A percentile compares a stretch with the other conserved stretches of the same genome.
Evolutionary conservation across 2,329 filamentous ascomycete genomes (phyloP).

Genomic region (Ambrosiella beaveri): DNA sequence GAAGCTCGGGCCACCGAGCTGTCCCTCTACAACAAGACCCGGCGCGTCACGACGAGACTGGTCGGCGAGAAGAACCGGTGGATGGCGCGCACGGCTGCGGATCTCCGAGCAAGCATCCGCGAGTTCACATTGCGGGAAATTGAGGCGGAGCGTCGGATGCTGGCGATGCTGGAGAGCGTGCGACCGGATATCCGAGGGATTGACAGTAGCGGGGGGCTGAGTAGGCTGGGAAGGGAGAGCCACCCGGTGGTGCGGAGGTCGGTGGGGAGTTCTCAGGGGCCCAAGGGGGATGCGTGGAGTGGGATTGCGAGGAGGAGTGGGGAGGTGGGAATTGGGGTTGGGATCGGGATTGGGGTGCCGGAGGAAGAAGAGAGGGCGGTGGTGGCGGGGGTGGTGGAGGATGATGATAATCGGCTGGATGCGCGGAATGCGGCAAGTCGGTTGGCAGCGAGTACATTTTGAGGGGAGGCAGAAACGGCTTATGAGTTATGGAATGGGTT

Average conservation of each 20-base stretch:
- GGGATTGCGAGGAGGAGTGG: constrained; percentile 52
- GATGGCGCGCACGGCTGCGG: constrained; percentile 74
- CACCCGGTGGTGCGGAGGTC: constrained; percentile 59
- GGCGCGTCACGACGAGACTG: constrained; percentile 76
- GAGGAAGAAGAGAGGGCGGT: constrained; percentile 23
- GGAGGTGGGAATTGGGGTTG: constrained; percentile 26
- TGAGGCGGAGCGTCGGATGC: constrained; percentile 78
- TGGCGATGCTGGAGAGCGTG: constrained; percentile 85
- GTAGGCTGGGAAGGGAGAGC: constrained; percentile 71
- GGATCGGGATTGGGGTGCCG: constrained; percentile 21
- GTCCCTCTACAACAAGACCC: constrained; percentile 69
- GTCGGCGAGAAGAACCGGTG: constrained; percentile 77
- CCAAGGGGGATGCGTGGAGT: constrained; percentile 96
- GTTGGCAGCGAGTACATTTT: constrained; percentile 88
- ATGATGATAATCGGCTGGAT: constrained; percentile 86
- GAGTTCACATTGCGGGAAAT: constrained; percentile 93
- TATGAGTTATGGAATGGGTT: neutral
- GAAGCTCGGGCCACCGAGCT: constrained; percentile 71
- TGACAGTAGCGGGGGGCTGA: constrained; percentile 77
- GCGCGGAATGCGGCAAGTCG: constrained; percentile 88
- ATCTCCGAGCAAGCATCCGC: constrained; percentile 65
- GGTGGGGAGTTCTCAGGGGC: constrained; percentile 80
- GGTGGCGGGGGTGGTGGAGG: constrained; percentile 47
- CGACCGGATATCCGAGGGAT: constrained; percentile 86
- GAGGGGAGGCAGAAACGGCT: constrained; percentile 14